Evolutionary conservation across 2,329 filamentous ascomycete genomes (phyloP), one percentile per base, ranked within the genome.

Genomic region (Epichloe uncinata): DNA sequence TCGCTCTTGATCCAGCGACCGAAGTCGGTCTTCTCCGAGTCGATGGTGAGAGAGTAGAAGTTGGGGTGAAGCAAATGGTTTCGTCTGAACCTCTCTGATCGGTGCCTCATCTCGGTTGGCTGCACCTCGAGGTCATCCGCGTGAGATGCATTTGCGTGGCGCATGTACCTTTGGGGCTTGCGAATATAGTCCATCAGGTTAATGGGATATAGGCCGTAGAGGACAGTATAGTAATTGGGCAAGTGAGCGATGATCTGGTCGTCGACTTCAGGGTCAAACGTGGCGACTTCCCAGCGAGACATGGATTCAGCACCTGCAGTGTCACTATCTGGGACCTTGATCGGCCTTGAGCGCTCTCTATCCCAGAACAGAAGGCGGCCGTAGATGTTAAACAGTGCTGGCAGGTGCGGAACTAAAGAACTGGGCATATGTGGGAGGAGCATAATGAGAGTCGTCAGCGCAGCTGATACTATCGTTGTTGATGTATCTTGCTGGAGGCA

Each of bases 101-200:
- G 75, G 57, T 84, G 78, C 5, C 85, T 75, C 50, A 93, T 87
- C 56, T 90, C 81, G 4, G 81, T 81, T 34, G 87, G 84, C 57
- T 91, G 84, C 3, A 91, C 75, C 59, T 90, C 85, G 42, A 91
- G 77, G 49, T 87, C 83, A 54, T 89, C 83, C 1, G 81, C 77
- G 45, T 82, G 79, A 4, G 78, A 73, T 34, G 81, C 84, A 55
- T 87, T 79, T 40, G 84, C 79, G 58, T 85, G 82, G 44, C 87
- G 82, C 9, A 93, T 70, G 60, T 85, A 91, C 55, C 84, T 79
- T 56, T 88, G 81, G 3, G 87, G 86, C 60, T 91, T 91, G 50
- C 86, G 78, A 54, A 93, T 84, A 61, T 91, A 93, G 64, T 84
- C 84, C 78, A 88, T 85, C 57, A 93, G 88, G 62, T 91, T 91